Evolutionary conservation across 2,329 filamentous ascomycete species (phyloP).

Genomic region (Penicillium sp.): DNA sequence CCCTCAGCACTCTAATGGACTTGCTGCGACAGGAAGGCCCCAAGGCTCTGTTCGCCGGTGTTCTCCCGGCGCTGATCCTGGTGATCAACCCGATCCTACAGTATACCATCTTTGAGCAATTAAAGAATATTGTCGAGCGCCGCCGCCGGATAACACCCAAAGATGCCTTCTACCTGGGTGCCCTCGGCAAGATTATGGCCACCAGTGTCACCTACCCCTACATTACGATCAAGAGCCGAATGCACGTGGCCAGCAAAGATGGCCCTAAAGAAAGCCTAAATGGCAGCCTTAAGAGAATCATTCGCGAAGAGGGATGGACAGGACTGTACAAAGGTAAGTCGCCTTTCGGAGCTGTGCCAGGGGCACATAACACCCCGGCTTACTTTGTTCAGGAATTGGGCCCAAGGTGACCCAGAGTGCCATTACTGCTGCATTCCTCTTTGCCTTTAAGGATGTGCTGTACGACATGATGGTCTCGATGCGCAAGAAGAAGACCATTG

Average conservation of each 20-base stretch:
- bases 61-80: constrained; percentile 84
- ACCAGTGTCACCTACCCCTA: constrained; percentile 96
- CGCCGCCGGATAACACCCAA: constrained; percentile 71
- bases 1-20: constrained; percentile 72
- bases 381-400: constrained; percentile 64
- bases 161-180: constrained; percentile 85
- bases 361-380: not conserved
- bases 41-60: constrained; percentile 80
- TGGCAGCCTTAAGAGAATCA: constrained; percentile 70
- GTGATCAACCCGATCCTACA: constrained; percentile 98
- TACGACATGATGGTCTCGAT: constrained; percentile 58
- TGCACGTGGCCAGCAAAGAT: constrained; percentile 80
- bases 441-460: constrained; percentile 95
- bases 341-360: not conserved
- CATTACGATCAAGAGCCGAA: constrained; percentile 96
- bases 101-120: constrained; percentile 97
- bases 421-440: constrained; percentile 89
- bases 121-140: constrained; percentile 86
- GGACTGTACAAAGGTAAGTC: constrained; percentile 84
- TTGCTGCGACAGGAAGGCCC: constrained; percentile 81
- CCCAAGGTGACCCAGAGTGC: constrained; percentile 97
- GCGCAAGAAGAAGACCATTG: constrained; percentile 29
- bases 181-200: constrained; percentile 88
- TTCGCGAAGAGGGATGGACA: constrained; percentile 82
- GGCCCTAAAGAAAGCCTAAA: constrained; percentile 77